These are phyloP conservation scores for Colletotrichum higginsianum DNA, from an alignment of 2,329 filamentous ascomycete species.

Conservation along the genomic window DNA sequence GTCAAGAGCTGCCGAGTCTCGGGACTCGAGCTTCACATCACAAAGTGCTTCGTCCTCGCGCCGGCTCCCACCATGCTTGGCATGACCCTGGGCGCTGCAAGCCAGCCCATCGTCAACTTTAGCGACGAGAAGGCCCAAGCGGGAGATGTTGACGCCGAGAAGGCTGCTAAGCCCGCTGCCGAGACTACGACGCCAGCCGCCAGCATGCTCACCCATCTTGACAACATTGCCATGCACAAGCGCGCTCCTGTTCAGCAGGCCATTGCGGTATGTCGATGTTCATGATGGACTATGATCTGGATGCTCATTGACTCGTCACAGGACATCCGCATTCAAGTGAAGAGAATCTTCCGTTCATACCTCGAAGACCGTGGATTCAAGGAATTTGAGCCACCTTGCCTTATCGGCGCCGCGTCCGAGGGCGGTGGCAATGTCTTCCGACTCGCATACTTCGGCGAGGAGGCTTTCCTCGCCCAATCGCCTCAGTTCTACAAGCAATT, in stretches of 20 bases:
- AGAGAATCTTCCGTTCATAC: constrained; percentile 49
- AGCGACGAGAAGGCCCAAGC: constrained; percentile 67
- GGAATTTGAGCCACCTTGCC: constrained; percentile 88
- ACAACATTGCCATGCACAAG: constrained; percentile 95
- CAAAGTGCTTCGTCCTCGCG: constrained; percentile 85
- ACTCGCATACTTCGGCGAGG: constrained; percentile 89
- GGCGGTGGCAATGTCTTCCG: constrained; percentile 94
- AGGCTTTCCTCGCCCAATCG: constrained; percentile 84
- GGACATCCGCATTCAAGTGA: constrained; percentile 58
- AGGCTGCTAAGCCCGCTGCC: constrained; percentile 57
- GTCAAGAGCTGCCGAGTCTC: constrained; percentile 90
- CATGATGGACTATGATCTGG: no score
- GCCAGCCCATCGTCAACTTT: constrained; percentile 70
- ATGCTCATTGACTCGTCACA: no score
- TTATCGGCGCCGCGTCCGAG: constrained; percentile 92
- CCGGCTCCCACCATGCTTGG: constrained; percentile 71
- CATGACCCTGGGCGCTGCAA: constrained; percentile 69
- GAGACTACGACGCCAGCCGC: constrained; percentile 58
- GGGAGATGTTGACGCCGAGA: constrained; percentile 47
- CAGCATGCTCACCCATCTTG: constrained; percentile 85
- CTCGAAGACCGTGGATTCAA: constrained; percentile 22
- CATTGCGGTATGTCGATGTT: constrained; percentile 61
- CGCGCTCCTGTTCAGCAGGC: constrained; percentile 92
- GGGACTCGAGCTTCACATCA: constrained; percentile 88
- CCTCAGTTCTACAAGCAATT: constrained; percentile 93